These are phyloP conservation scores for Debaryomyces prosopidis DNA, from an alignment of 805 yeast species.

Conservation along the genomic window DNA sequence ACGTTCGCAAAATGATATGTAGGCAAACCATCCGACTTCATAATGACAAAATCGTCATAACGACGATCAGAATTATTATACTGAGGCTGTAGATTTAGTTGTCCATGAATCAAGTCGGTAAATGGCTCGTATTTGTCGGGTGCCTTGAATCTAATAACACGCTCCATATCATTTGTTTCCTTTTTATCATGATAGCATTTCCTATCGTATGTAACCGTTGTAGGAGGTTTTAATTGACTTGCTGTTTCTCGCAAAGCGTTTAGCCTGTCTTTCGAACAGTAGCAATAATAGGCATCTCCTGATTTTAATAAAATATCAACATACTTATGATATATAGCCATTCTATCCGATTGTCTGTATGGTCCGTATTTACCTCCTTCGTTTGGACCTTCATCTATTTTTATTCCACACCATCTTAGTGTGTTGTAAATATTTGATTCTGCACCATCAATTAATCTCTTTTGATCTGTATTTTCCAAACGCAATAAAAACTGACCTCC, in stretches of 20 bases:
- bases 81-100: conserved; percentile 76
- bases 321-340: conserved; percentile 62
- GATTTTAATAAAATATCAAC: conserved; percentile 54
- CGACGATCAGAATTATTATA: conserved; percentile 66
- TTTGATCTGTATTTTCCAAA: conserved; percentile 91
- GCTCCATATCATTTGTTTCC: conserved; percentile 23
- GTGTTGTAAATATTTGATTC: conserved; percentile 77
- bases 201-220: conserved; percentile 89
- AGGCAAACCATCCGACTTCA: conserved; percentile 94
- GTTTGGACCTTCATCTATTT: conserved; percentile 80
- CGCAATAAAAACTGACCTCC: conserved; percentile 80
- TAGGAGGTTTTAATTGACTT: conserved; percentile 74
- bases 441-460: conserved; percentile 76
- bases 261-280: conserved; percentile 79
- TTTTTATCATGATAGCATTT: conserved; percentile 53
- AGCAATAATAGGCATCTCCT: conserved; percentile 84
- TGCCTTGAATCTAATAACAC: conserved; percentile 72
- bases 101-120: conserved; percentile 77
- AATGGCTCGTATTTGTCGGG: conserved; percentile 71
- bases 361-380: conserved; percentile 65
- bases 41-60: conserved; percentile 83
- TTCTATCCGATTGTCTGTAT: conserved; percentile 82
- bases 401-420: conserved; percentile 73
- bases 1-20: conserved; percentile 97
- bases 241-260: conserved; percentile 71